Base-by-base conservation (phyloP, 228 moss, liverwort and hornwort species). In the Sphagnum fallax region DNA sequence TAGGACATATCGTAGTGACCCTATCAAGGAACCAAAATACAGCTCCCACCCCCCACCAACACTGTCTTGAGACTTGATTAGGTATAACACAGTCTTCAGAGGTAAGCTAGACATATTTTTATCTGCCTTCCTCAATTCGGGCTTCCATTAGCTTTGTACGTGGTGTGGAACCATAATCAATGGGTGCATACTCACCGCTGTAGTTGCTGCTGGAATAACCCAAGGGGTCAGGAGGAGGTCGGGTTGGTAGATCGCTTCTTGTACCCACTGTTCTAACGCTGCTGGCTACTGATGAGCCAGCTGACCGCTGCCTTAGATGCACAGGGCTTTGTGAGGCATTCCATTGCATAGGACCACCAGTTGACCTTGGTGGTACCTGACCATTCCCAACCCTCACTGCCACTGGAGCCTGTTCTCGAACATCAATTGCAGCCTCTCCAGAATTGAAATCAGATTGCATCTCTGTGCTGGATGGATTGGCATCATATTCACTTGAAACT, bases 41-140 rank as follows among this genome's bases (percentile, higher is more conserved):
- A 32, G 32, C 1, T 32, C 32, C 32, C 32, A 32, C 2, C 32
- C 32, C 32, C 32, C 32, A 32, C 32, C 32, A 2, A 32, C 32
- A 32, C 32, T 32, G 2, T 32, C 32, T 32, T 32, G 32, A 32
- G 32, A 32, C 32, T 1, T 32, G 32, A 2, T 32, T 32, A 32
- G 32, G 32, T 32, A 32, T 32, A 32, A 32, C 32, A 32, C 32
- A 32, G 32, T 32, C 32, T 32, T 32, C 32, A 32, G 32, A 32
- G 32, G 32, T 32, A 32, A 32, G 32, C 32, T 32, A 32, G 32
- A 32, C 32, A 32, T 0, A 32, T 32, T 32, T 32, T 88, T 67
- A 91, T 85, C 88, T 83, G 77, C 88, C 88, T 50, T 92, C 87
- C 59, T 86, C 84, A 49, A 83, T 76, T 59, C 74, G 77, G 57